These are phyloP conservation scores for Vararia minispora DNA, from an alignment of 768 basidiomycete genomes.

Conservation along the genomic window DNA sequence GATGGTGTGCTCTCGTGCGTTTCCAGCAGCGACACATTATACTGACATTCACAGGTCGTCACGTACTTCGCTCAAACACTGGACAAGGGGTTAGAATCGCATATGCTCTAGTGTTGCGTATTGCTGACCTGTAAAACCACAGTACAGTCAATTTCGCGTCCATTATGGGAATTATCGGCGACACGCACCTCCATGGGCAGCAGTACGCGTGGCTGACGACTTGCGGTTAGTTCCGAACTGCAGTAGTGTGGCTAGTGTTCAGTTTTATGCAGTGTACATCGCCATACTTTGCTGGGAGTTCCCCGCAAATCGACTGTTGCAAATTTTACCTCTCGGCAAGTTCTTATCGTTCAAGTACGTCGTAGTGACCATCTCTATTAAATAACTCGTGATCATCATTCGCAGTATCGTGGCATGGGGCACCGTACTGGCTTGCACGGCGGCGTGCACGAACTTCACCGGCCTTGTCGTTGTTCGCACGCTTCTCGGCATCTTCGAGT, in stretches of 20 bases:
- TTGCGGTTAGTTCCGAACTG: slow-evolving; percentile 27
- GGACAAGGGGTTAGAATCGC: slow-evolving; percentile 42
- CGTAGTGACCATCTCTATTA: background rate
- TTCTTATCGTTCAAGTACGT: slow-evolving; percentile 33
- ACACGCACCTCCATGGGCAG: slow-evolving; percentile 35
- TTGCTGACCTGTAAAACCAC: too few species aligned
- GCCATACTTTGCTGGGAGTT: slow-evolving; percentile 29
- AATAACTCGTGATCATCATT: background rate
- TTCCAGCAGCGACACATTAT: too few species aligned
- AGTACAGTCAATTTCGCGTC: slow-evolving; percentile 36
- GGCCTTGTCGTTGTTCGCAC: slow-evolving; percentile 36
- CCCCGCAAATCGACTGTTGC: slow-evolving; percentile 36
- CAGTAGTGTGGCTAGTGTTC: background rate
- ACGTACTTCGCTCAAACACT: slow-evolving; percentile 33
- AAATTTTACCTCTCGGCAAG: slow-evolving; percentile 38
- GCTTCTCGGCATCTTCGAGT: slow-evolving; percentile 36
- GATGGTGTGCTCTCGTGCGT: too few species aligned
- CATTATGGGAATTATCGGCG: slow-evolving; percentile 34
- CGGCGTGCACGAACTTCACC: slow-evolving; percentile 33
- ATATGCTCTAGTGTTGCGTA: too few species aligned
- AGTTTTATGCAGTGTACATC: slow-evolving; percentile 3
- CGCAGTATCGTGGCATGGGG: slow-evolving; percentile 34
- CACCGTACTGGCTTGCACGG: slow-evolving; percentile 35
- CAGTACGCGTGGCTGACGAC: slow-evolving; percentile 39
- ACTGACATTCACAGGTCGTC: too few species aligned